Percentiles rank a stretch among this genome's conserved stretches.
phyloP scores from a whole-genome alignment of 2,329 filamentous ascomycete genomes.

The Leptographium wingfieldii region DNA sequence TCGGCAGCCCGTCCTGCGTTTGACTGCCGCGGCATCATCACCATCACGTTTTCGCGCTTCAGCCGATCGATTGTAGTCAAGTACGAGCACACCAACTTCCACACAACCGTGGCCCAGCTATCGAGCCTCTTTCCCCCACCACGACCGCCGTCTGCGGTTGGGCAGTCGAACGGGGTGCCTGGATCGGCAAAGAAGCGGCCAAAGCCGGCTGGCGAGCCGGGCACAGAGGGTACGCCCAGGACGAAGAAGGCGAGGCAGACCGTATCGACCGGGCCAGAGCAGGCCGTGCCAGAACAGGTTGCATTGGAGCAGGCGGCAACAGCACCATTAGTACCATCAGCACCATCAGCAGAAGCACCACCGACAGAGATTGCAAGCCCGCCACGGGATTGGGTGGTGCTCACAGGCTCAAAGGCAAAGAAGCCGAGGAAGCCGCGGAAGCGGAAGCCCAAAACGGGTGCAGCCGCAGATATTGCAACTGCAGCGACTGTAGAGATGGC shows the following conservation, averaged over 20 bases:
- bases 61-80: slow-evolving; percentile 36
- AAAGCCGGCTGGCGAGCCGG: not conserved
- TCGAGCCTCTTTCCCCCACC: slow-evolving; percentile 33
- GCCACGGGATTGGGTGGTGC: not conserved
- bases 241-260: not conserved
- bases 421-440: slow-evolving; percentile 1
- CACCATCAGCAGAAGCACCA: not conserved
- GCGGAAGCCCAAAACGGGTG: not conserved
- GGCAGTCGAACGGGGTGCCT: not conserved
- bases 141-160: slow-evolving; percentile 19
- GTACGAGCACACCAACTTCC: slow-evolving; percentile 44
- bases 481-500: not conserved
- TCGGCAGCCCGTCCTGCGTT: slow-evolving; percentile 41
- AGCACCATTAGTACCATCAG: not conserved
- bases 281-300: not conserved
- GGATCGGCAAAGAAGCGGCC: slow-evolving; percentile 5
- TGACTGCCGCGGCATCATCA: slow-evolving; percentile 41
- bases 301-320: not conserved
- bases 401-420: not conserved
- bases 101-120: slow-evolving; percentile 40
- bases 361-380: not conserved
- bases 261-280: not conserved
- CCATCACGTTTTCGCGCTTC: slow-evolving; percentile 35
- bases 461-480: not conserved
- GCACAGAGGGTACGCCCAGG: not conserved